Evolutionary conservation across 805 yeast genomes (phyloP), one percentile per base, ranked within the genome.

Genomic region (Candida taoyuanica): DNA sequence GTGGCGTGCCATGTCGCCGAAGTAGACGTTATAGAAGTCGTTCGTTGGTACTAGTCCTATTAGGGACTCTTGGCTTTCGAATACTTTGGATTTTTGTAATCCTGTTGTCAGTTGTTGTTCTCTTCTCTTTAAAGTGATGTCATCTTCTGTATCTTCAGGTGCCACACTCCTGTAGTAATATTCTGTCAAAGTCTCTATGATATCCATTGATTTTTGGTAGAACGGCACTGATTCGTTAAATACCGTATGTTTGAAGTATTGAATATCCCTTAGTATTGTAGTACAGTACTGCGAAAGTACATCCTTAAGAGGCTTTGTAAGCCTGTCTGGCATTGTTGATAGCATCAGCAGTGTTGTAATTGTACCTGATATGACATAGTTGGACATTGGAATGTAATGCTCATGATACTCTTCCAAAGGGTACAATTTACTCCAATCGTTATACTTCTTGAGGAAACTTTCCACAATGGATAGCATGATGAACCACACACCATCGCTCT

Each of bases 391-490:
- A 2, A 36, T 24, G 20, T 47, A 49, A 16, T 37, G 43, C 25
- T 33, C 36, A 11, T 33, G 8, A 24, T 42, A 31, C 16, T 46
- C 49, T n/a, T 36, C 41, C 3, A 42, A 38, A 3, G 48, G 49
- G 30, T 44, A 48, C 12, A 45, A 17, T 17, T 31, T 37, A 12
- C 44, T 34, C 13, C 50, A 29, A 16, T 47, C 44, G 17, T 36
- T 42, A 33, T 52, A 50, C 20, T 42, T 39, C 20, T 45, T 48
- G 17, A 52, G 25, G 31, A 48, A 52, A 20, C 48, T 42, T 21
- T 50, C 52, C 2, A 47, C 36, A 7, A 50, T 50, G 9, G 56
- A 52, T n/a, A 47, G 31, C 46, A 50, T 40, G 11, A 52, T 20
- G 13, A 48, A 46, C 55, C 53, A 48, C 5, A 45, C 39, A 1